Base-by-base conservation (phyloP, 257 asterid genomes). In the Plantago ovata region DNA sequence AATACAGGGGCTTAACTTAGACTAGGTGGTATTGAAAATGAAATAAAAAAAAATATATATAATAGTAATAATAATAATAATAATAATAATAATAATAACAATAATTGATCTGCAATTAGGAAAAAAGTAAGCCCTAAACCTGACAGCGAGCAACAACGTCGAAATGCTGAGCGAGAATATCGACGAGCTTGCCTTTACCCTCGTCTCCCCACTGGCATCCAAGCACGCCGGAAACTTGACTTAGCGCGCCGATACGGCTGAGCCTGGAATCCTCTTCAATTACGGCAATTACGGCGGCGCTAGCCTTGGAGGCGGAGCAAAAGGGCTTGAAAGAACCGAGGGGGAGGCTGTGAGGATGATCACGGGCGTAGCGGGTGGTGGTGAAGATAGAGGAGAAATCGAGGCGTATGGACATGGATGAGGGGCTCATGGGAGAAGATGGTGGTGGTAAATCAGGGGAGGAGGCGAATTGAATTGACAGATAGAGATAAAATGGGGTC, bases 141-240 rank as follows among this genome's bases (percentile, higher is more conserved):
- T 93, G 99, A 62, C 97, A 93, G 10, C 99, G 94, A 65, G 99
- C 97, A 39, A 93, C 99, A 61, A 93, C 67, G 61, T 93, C 96
- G 69, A 89, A 93, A 52, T 89, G 91, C 69, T 84, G 72, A 12
- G 99, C 97, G 60, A 93, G 73, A 38, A 93, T 75, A 71, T 93
- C 97, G 6, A 93, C 96, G 52, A 89, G 96, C 70, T 93, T 93
- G 20, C 99, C 97, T 68, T 93, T 93, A 13, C 97, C 97, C 72
- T 93, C 99, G 73, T 93, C 99, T 10, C 98, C 98, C 98, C 97
- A 93, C 70, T 93, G 98, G 54, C 87, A 80, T 23, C 98, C 97
- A 24, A 93, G 78, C 40, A 89, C 97, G 38, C 96, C 99, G 2
- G 99, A 89, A 12, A 93, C 99, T 63, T 93, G 95, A 67, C 95